phyloP scores from a whole-genome alignment of 306 rosid genomes.

The Vicia villosa region DNA sequence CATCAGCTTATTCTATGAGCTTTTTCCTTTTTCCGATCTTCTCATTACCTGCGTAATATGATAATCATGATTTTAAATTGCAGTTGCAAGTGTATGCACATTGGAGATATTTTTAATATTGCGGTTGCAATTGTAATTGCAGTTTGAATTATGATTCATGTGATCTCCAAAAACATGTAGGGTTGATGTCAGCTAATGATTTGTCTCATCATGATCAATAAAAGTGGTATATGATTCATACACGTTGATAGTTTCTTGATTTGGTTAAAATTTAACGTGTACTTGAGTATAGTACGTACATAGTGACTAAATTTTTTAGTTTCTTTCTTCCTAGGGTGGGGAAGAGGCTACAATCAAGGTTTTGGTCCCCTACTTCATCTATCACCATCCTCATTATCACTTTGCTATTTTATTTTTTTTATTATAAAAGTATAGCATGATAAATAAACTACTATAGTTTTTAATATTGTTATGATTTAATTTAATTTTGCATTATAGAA shows the following conservation, averaged over 20 bases:
- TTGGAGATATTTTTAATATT: neutral
- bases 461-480: neutral
- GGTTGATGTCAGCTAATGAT: constrained; percentile 33
- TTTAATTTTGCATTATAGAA: neutral
- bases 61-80: constrained; percentile 21
- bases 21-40: constrained; percentile 72
- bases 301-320: constrained; percentile 10
- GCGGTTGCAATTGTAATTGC: neutral
- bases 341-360: constrained; percentile 23
- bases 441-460: neutral
- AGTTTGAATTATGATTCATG: too few relatives aligned
- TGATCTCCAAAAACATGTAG: constrained; percentile 4
- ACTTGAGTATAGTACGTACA: neutral
- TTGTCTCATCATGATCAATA: constrained; percentile 31
- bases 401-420: neutral
- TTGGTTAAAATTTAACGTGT: constrained; percentile 5
- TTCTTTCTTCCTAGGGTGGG: constrained; percentile 31
- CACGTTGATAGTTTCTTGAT: constrained; percentile 19
- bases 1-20: constrained; percentile 80
- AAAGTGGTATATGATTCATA: constrained; percentile 11
- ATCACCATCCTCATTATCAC: neutral
- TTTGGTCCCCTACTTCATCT: constrained; percentile 40
- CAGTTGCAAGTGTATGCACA: too few relatives aligned
- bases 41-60: constrained; percentile 53
- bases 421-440: neutral